These are phyloP conservation scores for Tulasnella sp. DNA, from an alignment of 768 basidiomycete genomes.

Conservation along the genomic window DNA sequence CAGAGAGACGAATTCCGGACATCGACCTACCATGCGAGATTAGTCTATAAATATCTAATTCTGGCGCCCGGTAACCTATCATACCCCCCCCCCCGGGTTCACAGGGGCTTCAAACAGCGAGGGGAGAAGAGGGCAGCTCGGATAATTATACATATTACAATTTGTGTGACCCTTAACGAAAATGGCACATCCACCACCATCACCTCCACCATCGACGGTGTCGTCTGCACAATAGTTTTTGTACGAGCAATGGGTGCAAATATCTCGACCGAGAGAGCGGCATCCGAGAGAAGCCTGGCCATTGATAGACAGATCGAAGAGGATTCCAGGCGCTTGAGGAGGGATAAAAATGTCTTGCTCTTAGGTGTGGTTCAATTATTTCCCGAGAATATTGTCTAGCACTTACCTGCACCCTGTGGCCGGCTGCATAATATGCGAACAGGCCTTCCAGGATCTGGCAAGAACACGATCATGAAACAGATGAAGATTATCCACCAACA, in stretches of 20 bases:
- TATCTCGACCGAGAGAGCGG: conserved; percentile 22
- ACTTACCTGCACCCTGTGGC: background rate
- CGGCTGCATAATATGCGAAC: background rate
- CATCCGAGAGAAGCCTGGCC: conserved; percentile 16
- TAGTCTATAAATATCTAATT: too few relatives aligned
- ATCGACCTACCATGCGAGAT: too few relatives aligned
- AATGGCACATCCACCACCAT: too few relatives aligned
- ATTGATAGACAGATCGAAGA: conserved; percentile 40
- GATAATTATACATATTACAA: too few relatives aligned
- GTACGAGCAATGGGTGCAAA: conserved; percentile 17
- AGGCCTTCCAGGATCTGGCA: conserved; percentile 97
- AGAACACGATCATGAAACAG: conserved; percentile 94
- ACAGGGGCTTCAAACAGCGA: too few relatives aligned
- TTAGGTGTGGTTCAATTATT: conserved; percentile 41
- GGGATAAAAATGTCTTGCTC: conserved; percentile 46
- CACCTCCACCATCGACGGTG: too few relatives aligned
- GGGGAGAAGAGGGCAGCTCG: too few relatives aligned
- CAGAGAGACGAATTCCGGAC: too few relatives aligned
- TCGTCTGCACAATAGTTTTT: too few relatives aligned
- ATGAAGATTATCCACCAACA: conserved; percentile 85
- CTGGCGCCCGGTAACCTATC: too few relatives aligned
- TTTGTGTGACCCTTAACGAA: too few relatives aligned
- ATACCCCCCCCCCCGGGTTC: too few relatives aligned
- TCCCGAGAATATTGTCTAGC: background rate
- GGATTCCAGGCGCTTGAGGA: conserved; percentile 41